phyloP scores from a whole-genome alignment of 345 rosid species.

The Arabis hirsuta region DNA sequence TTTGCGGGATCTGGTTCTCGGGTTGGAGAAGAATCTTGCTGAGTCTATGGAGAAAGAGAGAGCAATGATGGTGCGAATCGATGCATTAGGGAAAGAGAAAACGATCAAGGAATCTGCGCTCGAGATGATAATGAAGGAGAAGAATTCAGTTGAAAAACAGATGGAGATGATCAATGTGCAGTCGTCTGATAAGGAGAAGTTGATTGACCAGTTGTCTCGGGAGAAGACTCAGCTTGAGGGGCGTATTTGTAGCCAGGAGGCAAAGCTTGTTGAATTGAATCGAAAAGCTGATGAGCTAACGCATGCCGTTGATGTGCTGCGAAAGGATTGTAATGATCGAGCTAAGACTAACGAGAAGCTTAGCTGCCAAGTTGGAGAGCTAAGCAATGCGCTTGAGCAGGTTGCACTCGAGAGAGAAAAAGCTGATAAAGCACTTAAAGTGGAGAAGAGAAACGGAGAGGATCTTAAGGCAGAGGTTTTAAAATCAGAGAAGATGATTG shows the following conservation, averaged over 20 bases:
- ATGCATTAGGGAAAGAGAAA: conserved; percentile 49
- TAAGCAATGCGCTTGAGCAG: conserved; percentile 40
- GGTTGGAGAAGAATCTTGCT: conserved; percentile 55
- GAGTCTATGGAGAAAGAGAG: conserved; percentile 49
- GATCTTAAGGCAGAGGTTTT: conserved; percentile 43
- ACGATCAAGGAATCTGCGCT: conserved; percentile 45
- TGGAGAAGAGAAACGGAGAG: conserved; percentile 50
- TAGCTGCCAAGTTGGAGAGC: conserved; percentile 36
- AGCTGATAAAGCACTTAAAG: conserved; percentile 46
- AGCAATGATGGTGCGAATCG: conserved; percentile 47
- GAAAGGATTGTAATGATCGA: conserved; percentile 37
- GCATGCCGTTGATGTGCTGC: conserved; percentile 40
- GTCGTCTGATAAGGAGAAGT: conserved; percentile 44
- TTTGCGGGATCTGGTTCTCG: conserved; percentile 41
- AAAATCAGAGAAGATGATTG: conserved; percentile 51
- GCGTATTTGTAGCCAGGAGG: conserved; percentile 45
- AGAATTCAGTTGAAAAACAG: conserved; percentile 24
- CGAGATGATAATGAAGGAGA: conserved; percentile 45
- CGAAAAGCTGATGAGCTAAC: conserved; percentile 48
- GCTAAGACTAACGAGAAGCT: conserved; percentile 49
- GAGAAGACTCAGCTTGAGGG: conserved; percentile 59
- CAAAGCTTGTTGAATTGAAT: conserved; percentile 49
- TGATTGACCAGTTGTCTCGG: conserved; percentile 43
- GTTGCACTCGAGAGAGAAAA: conserved; percentile 51
- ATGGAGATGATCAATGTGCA: conserved; percentile 36